A percentile compares a stretch with the other conserved stretches of the same genome.
Conservation (phyloP, 164 flowering plant genomes). For the Vitis cinerea region DNA sequence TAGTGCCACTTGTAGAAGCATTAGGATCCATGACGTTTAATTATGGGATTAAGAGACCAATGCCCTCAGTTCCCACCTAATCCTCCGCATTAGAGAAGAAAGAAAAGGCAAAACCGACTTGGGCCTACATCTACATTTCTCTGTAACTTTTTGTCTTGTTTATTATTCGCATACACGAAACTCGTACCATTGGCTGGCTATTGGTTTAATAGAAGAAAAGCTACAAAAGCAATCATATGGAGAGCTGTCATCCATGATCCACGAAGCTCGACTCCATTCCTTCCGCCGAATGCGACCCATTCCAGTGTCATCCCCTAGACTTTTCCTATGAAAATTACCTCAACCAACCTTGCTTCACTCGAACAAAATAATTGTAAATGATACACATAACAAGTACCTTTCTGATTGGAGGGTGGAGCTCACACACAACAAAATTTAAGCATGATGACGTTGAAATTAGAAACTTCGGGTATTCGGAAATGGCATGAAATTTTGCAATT, state of each 20-base stretch:
- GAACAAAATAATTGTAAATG: too few relatives aligned
- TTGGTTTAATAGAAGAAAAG: not conserved
- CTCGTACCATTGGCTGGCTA: not conserved
- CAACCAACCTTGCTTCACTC: too few relatives aligned
- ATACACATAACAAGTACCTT: too few relatives aligned
- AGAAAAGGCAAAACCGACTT: not conserved
- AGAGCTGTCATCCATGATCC: conserved; percentile 2
- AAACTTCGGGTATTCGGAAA: too few relatives aligned
- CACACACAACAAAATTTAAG: too few relatives aligned
- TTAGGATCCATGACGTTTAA: not conserved
- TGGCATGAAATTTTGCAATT: too few relatives aligned
- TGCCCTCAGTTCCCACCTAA: not conserved
- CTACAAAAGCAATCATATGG: not conserved
- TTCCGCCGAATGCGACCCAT: too few relatives aligned
- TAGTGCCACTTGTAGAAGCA: not conserved
- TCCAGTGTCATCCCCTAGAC: too few relatives aligned
- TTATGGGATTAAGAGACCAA: not conserved
- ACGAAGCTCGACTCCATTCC: too few relatives aligned
- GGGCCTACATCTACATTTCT: not conserved
- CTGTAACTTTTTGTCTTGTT: not conserved
- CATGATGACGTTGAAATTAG: too few relatives aligned
- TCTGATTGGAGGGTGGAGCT: too few relatives aligned
- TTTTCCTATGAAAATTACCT: too few relatives aligned
- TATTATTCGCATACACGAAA: not conserved
- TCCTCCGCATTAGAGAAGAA: not conserved